Evolutionary conservation across 2,329 filamentous ascomycete species (phyloP).

Genomic region (Peltaster fructicola): DNA sequence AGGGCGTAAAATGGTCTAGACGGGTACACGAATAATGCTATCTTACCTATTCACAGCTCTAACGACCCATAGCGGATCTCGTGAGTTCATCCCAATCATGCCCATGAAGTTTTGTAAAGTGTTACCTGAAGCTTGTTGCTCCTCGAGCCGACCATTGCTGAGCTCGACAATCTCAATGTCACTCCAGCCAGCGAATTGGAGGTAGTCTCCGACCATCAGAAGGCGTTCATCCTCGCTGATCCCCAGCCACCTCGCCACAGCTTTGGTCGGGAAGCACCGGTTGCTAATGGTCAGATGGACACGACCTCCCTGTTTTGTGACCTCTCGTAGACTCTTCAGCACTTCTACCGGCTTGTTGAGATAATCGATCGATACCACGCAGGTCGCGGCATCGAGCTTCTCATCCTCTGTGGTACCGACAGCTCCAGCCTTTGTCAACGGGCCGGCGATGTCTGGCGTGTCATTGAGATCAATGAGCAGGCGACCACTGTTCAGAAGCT

Average conservation of each 20-base stretch:
- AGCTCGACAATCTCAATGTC: conserved; percentile 36
- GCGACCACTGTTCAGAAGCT: conserved; percentile 17
- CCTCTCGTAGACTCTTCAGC: conserved; percentile 23
- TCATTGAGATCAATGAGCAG: conserved; percentile 30
- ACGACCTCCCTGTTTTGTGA: conserved; percentile 24
- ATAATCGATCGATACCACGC: conserved; percentile 36
- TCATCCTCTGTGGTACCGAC: conserved; percentile 3
- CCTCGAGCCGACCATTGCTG: conserved; percentile 21
- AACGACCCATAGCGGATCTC: conserved; percentile 30
- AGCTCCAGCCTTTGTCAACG: conserved; percentile 6
- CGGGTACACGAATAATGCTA: too few species aligned
- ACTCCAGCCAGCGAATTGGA: conserved; percentile 34
- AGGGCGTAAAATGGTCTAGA: too few species aligned
- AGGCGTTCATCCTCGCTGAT: conserved; percentile 28
- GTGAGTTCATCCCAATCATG: conserved; percentile 16
- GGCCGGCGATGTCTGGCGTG: conserved; percentile 15
- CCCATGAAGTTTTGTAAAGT: conserved; percentile 15
- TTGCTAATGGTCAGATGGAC: conserved; percentile 36
- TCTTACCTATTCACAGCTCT: conserved; percentile 17
- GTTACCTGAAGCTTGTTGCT: conserved; percentile 5
- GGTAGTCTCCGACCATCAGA: conserved; percentile 34
- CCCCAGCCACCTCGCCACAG: conserved; percentile 30
- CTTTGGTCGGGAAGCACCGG: conserved; percentile 37
- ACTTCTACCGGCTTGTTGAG: conserved; percentile 29
- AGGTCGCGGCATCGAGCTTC: conserved; percentile 29